Base-by-base conservation (phyloP, 139 green algal genomes). In the Closterium sp. region DNA sequence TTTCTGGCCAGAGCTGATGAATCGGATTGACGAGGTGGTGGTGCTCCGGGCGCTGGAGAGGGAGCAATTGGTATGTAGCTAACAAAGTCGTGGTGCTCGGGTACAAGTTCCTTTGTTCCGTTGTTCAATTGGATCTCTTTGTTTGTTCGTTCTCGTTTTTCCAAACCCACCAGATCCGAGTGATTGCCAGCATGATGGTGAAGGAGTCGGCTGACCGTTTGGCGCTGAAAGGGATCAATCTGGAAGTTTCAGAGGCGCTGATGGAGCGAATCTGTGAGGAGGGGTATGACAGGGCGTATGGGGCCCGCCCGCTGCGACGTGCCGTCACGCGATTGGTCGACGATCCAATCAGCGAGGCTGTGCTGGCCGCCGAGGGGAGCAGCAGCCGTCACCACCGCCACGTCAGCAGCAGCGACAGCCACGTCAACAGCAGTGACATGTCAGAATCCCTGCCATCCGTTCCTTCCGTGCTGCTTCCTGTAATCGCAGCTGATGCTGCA, bases 21-120 rank as follows among this genome's bases (percentile, higher is more conserved):
- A 98, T 94, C 94, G 97, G n/a, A 94, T 98, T 91, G 97, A 98
- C 89, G 97, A 98, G 92, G 87, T 94, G 95, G 99, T 99, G 90
- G 98, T 99, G n/a, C 99, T 99, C 98, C 95, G 98, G 70, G 98
- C 99, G 96, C 96, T 99, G 10, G 99, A 97, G 91, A 99, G 99
- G 97, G 95, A 95, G 87, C 98, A 99, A n/a, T n/a, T n/a, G n/a
- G n/a, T n/a, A n/a, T n/a, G n/a, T n/a, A n/a, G n/a, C n/a, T n/a
- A n/a, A n/a, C n/a, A n/a, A n/a, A n/a, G n/a, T n/a, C n/a, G n/a
- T n/a, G n/a, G n/a, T n/a, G n/a, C n/a, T n/a, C n/a, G n/a, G n/a
- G n/a, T n/a, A n/a, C n/a, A n/a, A n/a, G n/a, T n/a, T n/a, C n/a
- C n/a, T n/a, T n/a, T n/a, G n/a, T n/a, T n/a, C n/a, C n/a, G n/a